Evolutionary conservation across 83 land plant species (phyloP), one percentile per base, ranked within the genome.

Genomic region (Diphasiastrum complanatum): DNA sequence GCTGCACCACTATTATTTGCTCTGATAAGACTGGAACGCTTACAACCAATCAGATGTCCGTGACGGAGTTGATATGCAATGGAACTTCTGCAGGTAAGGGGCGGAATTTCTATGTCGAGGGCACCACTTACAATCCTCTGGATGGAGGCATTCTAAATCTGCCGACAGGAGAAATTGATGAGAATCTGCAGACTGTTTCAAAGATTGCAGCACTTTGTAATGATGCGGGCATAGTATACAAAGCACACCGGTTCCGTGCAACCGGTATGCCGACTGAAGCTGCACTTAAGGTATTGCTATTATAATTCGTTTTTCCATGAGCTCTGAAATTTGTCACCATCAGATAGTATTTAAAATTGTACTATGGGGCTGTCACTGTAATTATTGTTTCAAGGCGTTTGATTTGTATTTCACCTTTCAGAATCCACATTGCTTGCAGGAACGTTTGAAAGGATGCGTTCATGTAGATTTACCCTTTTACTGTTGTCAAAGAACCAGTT

Each of bases 1-100:
- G n/a, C n/a, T n/a, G n/a, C n/a, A n/a, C n/a, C n/a, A n/a, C n/a
- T n/a, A n/a, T n/a, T n/a, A n/a, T 91, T 25, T 91, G 97, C 70
- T 91, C 97, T 0, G 97, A 91, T 58, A 91, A 91, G 71, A 91
- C 97, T 10, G 97, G 97, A 26, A 91, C 97, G 0, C 68, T 91
- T 33, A 91, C 97, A 3, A 91, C 97, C 11, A 91, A 91, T 54
- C 97, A 91, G 76, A 91, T 91, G 97, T 73, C 97, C 14, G 97
- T 78, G 20, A 69, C 68, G 32, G 75, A 79, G 57, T 78, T 87
- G 25, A 65, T 91, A 19, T 68, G 80, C 6, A 61, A 78, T 48
- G 97, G 91, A 25, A 62, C 64, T 26, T 71, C 69, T 59, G 60
- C 73, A 5, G 71, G 80, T 3, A 28, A 60, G 53, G 37, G 57